Evolutionary conservation across 2,329 filamentous ascomycete species (phyloP), one percentile per base, ranked within the genome.

Genomic region (Aureobasidium sp.): DNA sequence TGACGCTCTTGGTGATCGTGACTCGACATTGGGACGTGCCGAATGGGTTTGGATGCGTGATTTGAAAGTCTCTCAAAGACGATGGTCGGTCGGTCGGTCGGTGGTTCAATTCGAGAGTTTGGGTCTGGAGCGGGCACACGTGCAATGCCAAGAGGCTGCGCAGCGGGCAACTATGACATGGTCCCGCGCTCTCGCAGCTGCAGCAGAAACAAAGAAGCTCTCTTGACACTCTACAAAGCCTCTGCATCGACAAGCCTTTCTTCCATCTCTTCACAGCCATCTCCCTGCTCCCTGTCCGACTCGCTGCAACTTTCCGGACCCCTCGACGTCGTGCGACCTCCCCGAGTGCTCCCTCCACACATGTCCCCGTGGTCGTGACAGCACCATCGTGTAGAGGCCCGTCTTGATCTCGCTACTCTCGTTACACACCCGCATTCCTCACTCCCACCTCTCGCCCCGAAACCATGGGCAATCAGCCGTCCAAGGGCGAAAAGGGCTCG

Each of bases 381-480:
- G 76, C 58, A 6, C 27, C 27, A 73, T 75, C 61, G 77, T 80
- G 64, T 52, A 41, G 38, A 41, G 38, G 49, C 37, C 38, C 38
- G 27, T 44, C 30, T 21, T 22, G 14, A 17, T 27, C 14, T n/a
- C 30, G 21, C 25, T 19, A 22, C 39, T 16, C 38, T 51, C 37
- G 35, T 41, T 51, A 41, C 48, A 51, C 45, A 39, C 35, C 27
- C 49, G 35, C 45, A 50, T 22, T 29, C 25, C 27, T 38, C 49
- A 17, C 19, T 34, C 49, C 49, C 22, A 42, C 30, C n/a, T 52
- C 14, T 42, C n/a, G 24, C 32, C 25, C 48, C 27, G 34, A 34
- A 21, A 10, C 7, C 48, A 90, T 90, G 86, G 86, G 86, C 67
- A 90, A 89, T 70, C 81, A 87, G 71, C 78, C 77, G 63, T 90